These are phyloP conservation scores for Thecamonas trahens DNA, from an alignment of 78 protist species.

Conservation along the genomic window DNA sequence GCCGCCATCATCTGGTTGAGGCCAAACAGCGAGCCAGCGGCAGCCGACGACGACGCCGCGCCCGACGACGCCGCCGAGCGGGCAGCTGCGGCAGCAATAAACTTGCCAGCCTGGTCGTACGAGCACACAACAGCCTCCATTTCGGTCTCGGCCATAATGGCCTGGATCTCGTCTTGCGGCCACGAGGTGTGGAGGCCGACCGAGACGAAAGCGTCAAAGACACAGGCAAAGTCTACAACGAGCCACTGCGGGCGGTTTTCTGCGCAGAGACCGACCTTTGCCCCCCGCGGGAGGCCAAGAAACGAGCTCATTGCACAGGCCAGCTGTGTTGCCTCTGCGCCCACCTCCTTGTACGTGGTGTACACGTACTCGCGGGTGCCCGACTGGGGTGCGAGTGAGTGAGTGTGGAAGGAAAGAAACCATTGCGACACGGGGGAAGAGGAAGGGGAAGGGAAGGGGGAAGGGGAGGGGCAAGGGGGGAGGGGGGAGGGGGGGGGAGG, in stretches of 20 bases:
- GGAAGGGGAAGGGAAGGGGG: no score
- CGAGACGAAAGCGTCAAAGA: background rate
- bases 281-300: background rate
- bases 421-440: no score
- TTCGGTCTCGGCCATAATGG: background rate
- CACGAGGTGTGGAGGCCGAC: constrained; percentile 19
- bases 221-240: constrained; percentile 14
- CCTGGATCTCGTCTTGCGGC: background rate
- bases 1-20: no score
- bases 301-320: background rate
- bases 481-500: no score
- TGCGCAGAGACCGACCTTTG: background rate
- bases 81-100: background rate
- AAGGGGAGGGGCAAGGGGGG: no score
- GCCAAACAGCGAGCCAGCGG: no score
- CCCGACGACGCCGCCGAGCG: no score
- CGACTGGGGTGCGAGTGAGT: no score
- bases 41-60: no score
- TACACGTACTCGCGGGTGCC: background rate
- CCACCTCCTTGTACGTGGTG: background rate
- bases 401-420: no score
- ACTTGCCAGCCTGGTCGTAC: background rate
- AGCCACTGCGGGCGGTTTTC: constrained; percentile 8
- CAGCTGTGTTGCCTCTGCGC: background rate
- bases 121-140: background rate